phyloP scores from a whole-genome alignment of 1,284 basidiomycete species.

The Apiotrichum gracile region DNA sequence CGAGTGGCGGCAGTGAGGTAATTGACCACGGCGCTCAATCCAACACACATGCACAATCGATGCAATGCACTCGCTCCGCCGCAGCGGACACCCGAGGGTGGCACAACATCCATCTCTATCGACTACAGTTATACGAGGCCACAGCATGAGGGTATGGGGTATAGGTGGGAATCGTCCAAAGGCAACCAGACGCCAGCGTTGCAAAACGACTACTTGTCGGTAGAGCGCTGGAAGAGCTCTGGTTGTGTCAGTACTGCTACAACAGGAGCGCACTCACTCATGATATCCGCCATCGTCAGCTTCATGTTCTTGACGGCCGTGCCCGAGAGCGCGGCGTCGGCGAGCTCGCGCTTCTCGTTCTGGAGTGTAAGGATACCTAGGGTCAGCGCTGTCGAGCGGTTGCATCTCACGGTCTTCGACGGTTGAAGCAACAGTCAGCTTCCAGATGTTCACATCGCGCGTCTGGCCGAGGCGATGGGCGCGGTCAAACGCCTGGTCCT shows the following conservation, averaged over 20 bases:
- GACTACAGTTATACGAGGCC: too few relatives aligned
- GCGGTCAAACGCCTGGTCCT: slow-evolving; percentile 88
- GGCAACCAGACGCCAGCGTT: too few relatives aligned
- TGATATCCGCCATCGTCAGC: slow-evolving; percentile 74
- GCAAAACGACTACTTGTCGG: too few relatives aligned
- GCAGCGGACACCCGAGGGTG: too few relatives aligned
- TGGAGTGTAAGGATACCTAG: slow-evolving; percentile 53
- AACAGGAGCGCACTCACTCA: slow-evolving; percentile 48
- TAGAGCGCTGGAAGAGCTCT: not conserved
- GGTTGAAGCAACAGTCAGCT: slow-evolving; percentile 79
- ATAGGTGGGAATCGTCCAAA: too few relatives aligned
- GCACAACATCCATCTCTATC: not conserved
- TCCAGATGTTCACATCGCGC: slow-evolving; percentile 83
- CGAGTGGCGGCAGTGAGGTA: too few relatives aligned
- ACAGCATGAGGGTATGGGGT: too few relatives aligned
- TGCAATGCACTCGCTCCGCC: too few relatives aligned
- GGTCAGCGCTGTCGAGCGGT: not conserved
- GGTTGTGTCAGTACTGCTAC: not conserved
- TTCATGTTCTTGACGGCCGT: slow-evolving; percentile 78
- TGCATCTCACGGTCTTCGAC: slow-evolving; percentile 67
- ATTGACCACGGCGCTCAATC: too few relatives aligned
- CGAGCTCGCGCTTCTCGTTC: slow-evolving; percentile 76
- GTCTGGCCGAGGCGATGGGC: slow-evolving; percentile 82
- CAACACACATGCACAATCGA: too few relatives aligned
- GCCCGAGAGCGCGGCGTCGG: slow-evolving; percentile 78